Conservation (phyloP, 441 rosid genomes). For the Kokia cookei region DNA sequence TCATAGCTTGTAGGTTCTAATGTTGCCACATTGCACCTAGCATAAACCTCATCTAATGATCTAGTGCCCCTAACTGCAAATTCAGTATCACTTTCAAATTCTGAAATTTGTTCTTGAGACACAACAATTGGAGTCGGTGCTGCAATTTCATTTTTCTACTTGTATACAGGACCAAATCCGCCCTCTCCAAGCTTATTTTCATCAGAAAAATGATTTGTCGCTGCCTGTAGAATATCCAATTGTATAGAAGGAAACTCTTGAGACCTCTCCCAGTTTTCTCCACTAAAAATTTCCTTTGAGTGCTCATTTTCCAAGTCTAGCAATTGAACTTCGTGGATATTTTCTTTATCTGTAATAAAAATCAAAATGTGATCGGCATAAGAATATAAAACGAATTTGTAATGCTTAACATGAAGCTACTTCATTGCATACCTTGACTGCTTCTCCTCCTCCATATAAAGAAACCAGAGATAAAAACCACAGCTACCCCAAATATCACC, state of each 20-base stretch:
- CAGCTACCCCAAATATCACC: neutral
- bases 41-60: too few species aligned
- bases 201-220: conserved; percentile 30
- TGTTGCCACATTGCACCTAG: too few species aligned
- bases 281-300: neutral
- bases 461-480: neutral
- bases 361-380: neutral
- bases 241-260: conserved; percentile 14
- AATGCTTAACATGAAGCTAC: conserved; percentile 24
- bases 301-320: neutral
- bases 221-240: neutral
- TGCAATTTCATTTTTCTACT: too few species aligned
- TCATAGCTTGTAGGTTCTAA: too few species aligned
- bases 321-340: conserved; percentile 2
- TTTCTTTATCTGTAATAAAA: neutral
- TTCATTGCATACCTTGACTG: neutral
- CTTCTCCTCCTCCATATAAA: neutral
- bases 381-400: neutral
- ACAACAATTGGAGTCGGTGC: too few species aligned
- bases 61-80: too few species aligned
- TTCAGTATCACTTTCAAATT: too few species aligned
- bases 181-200: conserved; percentile 47
- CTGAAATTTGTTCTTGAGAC: too few species aligned
- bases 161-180: conserved; percentile 55
- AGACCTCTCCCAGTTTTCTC: neutral